A percentile compares a stretch with the other conserved stretches of the same genome.
Evolutionary conservation across 768 basidiomycete genomes (phyloP).

Genomic region (Boletus patriciae): DNA sequence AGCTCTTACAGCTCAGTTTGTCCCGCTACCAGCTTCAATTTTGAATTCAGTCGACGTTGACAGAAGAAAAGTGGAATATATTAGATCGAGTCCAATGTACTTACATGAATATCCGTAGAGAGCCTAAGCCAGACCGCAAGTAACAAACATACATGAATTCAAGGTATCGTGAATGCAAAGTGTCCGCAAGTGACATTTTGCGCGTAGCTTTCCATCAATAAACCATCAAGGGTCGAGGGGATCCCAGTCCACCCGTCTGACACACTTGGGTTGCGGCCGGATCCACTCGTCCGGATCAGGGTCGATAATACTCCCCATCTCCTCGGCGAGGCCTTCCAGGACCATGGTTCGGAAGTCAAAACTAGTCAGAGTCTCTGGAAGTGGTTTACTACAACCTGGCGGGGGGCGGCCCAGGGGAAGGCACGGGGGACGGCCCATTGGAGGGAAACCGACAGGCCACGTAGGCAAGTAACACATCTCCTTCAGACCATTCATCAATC

Average conservation of each 20-base stretch:
- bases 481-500: constrained; percentile 3
- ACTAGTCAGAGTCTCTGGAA: not conserved
- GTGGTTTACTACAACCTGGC: too few relatives aligned
- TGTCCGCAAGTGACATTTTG: not conserved
- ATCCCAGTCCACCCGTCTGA: constrained; percentile 7
- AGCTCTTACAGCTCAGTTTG: too few relatives aligned
- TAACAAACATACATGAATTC: too few relatives aligned
- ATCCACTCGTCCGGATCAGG: constrained; percentile 16
- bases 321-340: not conserved
- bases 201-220: not conserved
- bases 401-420: too few relatives aligned
- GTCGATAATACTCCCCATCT: not conserved
- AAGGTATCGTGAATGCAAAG: not conserved
- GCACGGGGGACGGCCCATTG: too few relatives aligned
- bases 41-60: too few relatives aligned
- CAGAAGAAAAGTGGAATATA: too few relatives aligned
- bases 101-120: too few relatives aligned
- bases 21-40: too few relatives aligned
- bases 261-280: constrained; percentile 24
- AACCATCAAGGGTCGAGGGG: not conserved
- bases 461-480: constrained; percentile 32
- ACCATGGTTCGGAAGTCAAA: not conserved
- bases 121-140: too few relatives aligned
- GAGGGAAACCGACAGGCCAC: constrained; percentile 20
- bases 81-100: too few relatives aligned